These are phyloP conservation scores for Hygrocybe coccinea DNA, from an alignment of 768 basidiomycete genomes.

Conservation along the genomic window DNA sequence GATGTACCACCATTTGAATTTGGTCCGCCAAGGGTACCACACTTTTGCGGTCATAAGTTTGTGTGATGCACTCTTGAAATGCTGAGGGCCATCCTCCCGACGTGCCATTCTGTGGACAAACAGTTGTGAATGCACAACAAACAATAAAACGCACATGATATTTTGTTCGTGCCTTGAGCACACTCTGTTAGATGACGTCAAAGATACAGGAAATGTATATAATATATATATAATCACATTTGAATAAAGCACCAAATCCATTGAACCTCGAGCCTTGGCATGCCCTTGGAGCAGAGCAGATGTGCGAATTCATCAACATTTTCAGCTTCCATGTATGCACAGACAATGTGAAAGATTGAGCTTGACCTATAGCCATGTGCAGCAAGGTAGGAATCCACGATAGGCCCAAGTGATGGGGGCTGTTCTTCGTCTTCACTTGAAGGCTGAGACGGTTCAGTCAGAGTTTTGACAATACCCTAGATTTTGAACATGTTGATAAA, in stretches of 20 bases:
- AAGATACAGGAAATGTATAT: not conserved
- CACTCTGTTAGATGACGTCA: no score
- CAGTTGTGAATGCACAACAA: not conserved
- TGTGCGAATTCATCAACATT: not conserved
- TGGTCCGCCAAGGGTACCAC: not conserved
- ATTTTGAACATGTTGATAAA: not conserved
- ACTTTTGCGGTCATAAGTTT: not conserved
- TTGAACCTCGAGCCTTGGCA: not conserved
- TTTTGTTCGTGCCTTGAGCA: not conserved
- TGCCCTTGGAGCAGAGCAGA: not conserved
- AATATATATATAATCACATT: not conserved
- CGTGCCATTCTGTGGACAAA: no score
- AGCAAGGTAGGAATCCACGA: not conserved
- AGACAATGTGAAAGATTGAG: slow-evolving; percentile 1
- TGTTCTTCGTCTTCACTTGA: not conserved
- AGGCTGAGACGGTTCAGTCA: not conserved
- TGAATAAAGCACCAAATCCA: slow-evolving; percentile 1
- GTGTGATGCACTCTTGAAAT: not conserved
- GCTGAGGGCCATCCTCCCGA: not conserved
- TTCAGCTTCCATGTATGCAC: not conserved
- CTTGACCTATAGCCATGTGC: not conserved
- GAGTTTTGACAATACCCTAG: not conserved
- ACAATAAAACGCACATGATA: not conserved
- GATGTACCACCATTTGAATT: not conserved
- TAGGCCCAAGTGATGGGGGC: not conserved